Percentiles rank a stretch among this genome's conserved stretches.
Conservation (phyloP, 179 eudicot genomes). For the Actinidia polygama region DNA sequence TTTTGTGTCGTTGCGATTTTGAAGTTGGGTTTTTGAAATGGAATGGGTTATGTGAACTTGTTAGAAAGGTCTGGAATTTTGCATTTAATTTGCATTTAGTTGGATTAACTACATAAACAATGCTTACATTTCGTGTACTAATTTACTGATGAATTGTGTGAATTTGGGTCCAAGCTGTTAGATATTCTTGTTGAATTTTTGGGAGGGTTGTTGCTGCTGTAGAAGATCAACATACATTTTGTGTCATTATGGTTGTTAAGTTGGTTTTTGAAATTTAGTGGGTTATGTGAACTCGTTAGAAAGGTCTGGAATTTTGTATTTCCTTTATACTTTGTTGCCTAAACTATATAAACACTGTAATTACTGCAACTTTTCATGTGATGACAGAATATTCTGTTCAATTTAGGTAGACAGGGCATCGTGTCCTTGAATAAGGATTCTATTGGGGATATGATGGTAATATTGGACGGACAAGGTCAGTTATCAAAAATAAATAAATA, state of each 20-base stretch:
- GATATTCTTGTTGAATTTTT: background rate
- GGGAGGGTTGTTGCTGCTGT: background rate
- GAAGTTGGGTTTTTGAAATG: background rate
- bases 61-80: constrained; percentile 4
- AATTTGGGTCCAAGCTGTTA: background rate
- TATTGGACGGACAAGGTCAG: background rate
- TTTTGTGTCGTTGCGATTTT: background rate
- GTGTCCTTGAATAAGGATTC: background rate
- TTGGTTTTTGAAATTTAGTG: background rate
- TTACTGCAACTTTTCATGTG: background rate
- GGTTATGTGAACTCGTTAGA: background rate
- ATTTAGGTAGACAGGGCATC: no score
- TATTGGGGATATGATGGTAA: background rate
- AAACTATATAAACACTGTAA: background rate
- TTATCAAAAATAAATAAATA: no score
- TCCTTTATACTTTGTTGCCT: background rate
- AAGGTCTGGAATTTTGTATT: background rate
- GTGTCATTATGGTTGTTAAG: background rate
- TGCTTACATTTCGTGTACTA: background rate
- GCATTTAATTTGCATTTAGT: background rate
- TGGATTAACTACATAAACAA: constrained; percentile 5
- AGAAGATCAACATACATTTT: background rate
- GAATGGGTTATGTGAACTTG: background rate
- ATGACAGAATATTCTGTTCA: background rate
- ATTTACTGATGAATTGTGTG: no score